A percentile compares a stretch with the other conserved stretches of the same genome.
These are phyloP conservation scores for Austropuccinia psidii DNA, from an alignment of 1,284 basidiomycete species.

Conservation along the genomic window DNA sequence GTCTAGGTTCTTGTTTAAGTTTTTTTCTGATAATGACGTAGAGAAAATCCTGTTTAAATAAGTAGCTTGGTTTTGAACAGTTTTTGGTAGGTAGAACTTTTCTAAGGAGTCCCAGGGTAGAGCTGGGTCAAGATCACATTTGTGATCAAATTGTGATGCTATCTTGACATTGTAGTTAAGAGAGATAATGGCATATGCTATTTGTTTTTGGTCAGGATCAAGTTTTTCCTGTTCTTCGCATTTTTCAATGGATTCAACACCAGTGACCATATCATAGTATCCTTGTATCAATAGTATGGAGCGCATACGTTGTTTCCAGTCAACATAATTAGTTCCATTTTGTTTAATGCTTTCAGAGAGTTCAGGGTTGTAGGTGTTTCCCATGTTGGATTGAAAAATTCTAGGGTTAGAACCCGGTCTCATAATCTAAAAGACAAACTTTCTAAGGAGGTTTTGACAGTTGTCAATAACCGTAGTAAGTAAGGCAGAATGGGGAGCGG, in stretches of 20 bases:
- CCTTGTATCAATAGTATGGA: neutral
- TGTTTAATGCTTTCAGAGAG: neutral
- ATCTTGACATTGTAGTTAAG: neutral
- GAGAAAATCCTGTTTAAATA: neutral
- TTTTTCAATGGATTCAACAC: neutral
- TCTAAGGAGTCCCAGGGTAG: neutral
- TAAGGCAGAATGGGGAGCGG: too few species aligned
- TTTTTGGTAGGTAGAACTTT: neutral
- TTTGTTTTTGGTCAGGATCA: neutral
- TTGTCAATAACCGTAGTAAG: too few species aligned
- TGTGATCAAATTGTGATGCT: neutral
- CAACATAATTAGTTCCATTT: neutral
- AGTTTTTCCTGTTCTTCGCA: neutral
- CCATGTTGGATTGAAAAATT: neutral
- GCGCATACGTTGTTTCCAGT: neutral
- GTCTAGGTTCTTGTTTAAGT: neutral
- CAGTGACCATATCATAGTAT: neutral
- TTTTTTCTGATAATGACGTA: neutral
- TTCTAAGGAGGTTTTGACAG: too few species aligned
- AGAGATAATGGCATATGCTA: neutral
- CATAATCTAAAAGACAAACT: too few species aligned
- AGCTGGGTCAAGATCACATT: neutral
- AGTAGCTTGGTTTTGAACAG: neutral
- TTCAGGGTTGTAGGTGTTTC: neutral
- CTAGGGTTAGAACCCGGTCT: too few species aligned